A percentile compares a stretch with the other conserved stretches of the same genome.
phyloP scores from a whole-genome alignment of 1,284 basidiomycete species.

The Pterula multifida region DNA sequence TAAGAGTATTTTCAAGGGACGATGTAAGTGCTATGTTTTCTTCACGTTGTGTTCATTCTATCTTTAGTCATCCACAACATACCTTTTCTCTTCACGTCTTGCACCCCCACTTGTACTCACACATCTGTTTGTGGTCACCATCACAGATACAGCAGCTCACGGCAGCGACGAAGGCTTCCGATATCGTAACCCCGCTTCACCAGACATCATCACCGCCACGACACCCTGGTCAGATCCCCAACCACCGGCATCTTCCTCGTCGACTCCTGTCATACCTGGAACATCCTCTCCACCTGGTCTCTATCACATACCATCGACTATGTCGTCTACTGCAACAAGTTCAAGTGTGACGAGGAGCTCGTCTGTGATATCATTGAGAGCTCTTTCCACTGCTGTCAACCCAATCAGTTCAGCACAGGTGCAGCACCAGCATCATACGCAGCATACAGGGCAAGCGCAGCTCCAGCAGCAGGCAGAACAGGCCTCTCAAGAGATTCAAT shows the following conservation, averaged over 20 bases:
- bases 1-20: slow-evolving; percentile 41
- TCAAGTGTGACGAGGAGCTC: neutral
- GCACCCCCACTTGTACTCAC: too few species aligned
- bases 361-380: neutral
- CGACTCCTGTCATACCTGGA: slow-evolving; percentile 21
- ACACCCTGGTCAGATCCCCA: slow-evolving; percentile 36
- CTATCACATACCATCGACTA: neutral
- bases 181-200: slow-evolving; percentile 61
- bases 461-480: too few species aligned
- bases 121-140: slow-evolving; percentile 7
- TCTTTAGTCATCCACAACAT: slow-evolving; percentile 7
- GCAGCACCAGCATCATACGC: too few species aligned
- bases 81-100: too few species aligned
- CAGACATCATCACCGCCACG: slow-evolving; percentile 38
- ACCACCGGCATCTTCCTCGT: slow-evolving; percentile 35
- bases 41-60: slow-evolving; percentile 5
- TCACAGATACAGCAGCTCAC: slow-evolving; percentile 16
- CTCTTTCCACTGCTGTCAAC: neutral
- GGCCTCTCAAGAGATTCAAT: too few species aligned
- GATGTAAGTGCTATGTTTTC: slow-evolving; percentile 27
- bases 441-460: too few species aligned
- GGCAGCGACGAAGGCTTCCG: slow-evolving; percentile 23
- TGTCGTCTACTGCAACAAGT: neutral
- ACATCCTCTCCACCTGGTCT: neutral
- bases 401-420: too few species aligned